Evolutionary conservation across 345 rosid species (phyloP).

Genomic region (Acer campestre): DNA sequence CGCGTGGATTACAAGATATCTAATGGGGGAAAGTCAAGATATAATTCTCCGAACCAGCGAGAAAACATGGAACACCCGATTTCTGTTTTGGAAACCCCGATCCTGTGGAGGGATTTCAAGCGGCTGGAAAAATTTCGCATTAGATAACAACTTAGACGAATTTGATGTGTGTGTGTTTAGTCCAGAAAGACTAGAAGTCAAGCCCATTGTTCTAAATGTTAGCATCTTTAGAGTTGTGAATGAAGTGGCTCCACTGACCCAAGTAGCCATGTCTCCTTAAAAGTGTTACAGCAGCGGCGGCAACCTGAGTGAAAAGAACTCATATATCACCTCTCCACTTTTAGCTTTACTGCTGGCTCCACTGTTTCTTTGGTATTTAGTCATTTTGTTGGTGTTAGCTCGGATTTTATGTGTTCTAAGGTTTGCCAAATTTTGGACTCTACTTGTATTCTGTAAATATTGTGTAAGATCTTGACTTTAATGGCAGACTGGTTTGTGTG

Average conservation of each 20-base stretch:
- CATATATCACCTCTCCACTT: not conserved
- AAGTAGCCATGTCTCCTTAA: slow-evolving; percentile 1
- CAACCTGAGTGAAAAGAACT: not conserved
- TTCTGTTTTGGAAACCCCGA: slow-evolving; percentile 20
- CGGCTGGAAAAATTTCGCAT: slow-evolving; percentile 57
- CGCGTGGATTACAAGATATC: slow-evolving; percentile 36
- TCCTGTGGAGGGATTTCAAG: slow-evolving; percentile 40
- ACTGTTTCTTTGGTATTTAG: not conserved
- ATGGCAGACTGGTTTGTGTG: not conserved
- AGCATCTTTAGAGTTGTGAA: slow-evolving; percentile 38
- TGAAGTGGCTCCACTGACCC: slow-evolving; percentile 24
- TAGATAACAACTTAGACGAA: slow-evolving; percentile 47
- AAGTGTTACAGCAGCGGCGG: not conserved
- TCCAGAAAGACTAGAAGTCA: slow-evolving; percentile 20
- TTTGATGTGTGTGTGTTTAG: slow-evolving; percentile 55
- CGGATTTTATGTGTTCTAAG: not conserved
- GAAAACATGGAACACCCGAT: slow-evolving; percentile 37
- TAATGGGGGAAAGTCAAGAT: slow-evolving; percentile 32
- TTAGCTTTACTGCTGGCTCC: not conserved
- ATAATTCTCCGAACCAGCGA: slow-evolving; percentile 36
- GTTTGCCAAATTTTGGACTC: not conserved
- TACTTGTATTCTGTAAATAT: not conserved
- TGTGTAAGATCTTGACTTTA: not conserved
- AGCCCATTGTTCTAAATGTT: slow-evolving; percentile 40
- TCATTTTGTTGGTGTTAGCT: not conserved